Base-by-base conservation (phyloP, 306 rosid genomes). In the Vicia villosa region DNA sequence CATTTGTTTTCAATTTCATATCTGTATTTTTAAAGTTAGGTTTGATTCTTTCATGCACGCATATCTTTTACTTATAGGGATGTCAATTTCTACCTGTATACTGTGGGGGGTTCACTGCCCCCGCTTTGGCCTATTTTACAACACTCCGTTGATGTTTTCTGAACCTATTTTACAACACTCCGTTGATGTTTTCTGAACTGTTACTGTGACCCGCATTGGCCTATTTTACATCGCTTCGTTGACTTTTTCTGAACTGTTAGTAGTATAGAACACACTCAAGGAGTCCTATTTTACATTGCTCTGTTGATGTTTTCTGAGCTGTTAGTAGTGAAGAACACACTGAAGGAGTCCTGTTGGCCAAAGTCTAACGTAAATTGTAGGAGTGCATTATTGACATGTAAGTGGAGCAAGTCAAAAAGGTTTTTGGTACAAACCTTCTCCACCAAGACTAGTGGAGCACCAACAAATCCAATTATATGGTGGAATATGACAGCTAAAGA, bases 381-480 rank as follows among this genome's bases (percentile, higher is more conserved):
- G 57, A 28, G n/a, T 4, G 16, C 24, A 46, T 45, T 75, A 16
- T 76, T 69, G 3, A 41, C 37, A 40, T 32, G 60, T 38, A 17
- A 61, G 83, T 73, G 79, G 83, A 62, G 46, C 56, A 62, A 68
- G 37, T 79, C 38, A 68, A 62, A 63, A 79, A 62, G 66, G 15
- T 37, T 63, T 49, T 10, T 36, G 20, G 45, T 52, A 8, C 55
- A 73, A 75, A 20, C 61, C 13, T 14, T 49, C 60, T 68, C 75
- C 75, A 68, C 78, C 65, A 4, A 54, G 14, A 22, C 10, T 36
- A 74, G 79, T 79, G 69, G 83, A 64, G 79, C 83, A 74, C 76
- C 32, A 62, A 63, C 30, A 34, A 62, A 54, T 62, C 28, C 54
- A 10, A 59, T 75, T 59, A 67, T 20, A 8, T 28, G 50, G 68